Percentiles rank a stretch among this genome's conserved stretches.
phyloP scores from a whole-genome alignment of 108 stramenopile species.

The Cyclotella baltica region DNA sequence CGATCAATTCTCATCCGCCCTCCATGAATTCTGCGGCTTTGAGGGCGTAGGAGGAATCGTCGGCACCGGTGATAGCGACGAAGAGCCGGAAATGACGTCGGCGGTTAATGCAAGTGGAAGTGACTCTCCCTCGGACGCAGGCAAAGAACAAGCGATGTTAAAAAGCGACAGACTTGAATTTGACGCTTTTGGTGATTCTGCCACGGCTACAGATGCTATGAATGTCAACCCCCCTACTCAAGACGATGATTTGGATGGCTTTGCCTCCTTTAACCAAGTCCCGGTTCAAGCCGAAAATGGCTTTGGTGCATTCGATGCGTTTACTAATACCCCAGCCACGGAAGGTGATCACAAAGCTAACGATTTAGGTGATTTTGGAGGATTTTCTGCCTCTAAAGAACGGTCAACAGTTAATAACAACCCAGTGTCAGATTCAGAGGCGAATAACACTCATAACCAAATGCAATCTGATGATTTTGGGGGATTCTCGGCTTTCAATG shows the following conservation, averaged over 20 bases:
- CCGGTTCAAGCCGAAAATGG: not conserved
- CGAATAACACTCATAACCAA: not conserved
- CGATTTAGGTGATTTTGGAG: not conserved
- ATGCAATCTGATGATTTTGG: not conserved
- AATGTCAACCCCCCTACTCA: not conserved
- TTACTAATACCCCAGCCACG: too few species aligned
- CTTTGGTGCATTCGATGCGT: not conserved
- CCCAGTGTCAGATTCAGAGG: not conserved
- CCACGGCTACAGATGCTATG: not conserved
- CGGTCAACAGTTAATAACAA: not conserved
- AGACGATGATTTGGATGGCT: not conserved
- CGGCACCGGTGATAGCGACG: not conserved
- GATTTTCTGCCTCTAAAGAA: not conserved
- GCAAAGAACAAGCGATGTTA: too few species aligned
- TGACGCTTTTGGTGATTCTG: not conserved
- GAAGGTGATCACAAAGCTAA: too few species aligned
- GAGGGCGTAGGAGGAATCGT: not conserved
- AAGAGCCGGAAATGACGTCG: not conserved
- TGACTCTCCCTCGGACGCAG: not conserved
- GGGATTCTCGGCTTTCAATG: too few species aligned
- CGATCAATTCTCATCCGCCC: slow-evolving; percentile 8
- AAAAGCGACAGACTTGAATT: too few species aligned
- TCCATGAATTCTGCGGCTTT: slow-evolving; percentile 5
- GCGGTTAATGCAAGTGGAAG: not conserved
- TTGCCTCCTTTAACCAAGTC: not conserved